Conservation (phyloP, 2,329 filamentous ascomycete genomes). For the Alternaria triticimaculans region DNA sequence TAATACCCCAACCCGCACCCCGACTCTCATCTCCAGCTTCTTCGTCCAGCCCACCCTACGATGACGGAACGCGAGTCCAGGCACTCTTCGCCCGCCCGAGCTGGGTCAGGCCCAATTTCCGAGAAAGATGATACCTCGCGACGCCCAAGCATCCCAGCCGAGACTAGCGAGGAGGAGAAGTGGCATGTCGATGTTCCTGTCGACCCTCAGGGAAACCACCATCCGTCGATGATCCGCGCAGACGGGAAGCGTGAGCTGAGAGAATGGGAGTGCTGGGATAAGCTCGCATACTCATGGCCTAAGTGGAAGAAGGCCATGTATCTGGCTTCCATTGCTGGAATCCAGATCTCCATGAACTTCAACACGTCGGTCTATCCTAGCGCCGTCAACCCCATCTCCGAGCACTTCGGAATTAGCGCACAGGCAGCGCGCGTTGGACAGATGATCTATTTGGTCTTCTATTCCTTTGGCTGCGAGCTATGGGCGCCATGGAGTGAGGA, state of each 20-base stretch:
- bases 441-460: constrained; percentile 70
- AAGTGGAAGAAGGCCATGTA: constrained; percentile 60
- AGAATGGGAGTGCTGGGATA: constrained; percentile 56
- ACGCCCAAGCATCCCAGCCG: constrained; percentile 5
- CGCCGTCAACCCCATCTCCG: constrained; percentile 57
- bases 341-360: constrained; percentile 64
- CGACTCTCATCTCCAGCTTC: constrained; percentile 12
- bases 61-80: constrained; percentile 17
- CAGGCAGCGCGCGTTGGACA: constrained; percentile 32
- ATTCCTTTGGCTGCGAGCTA: constrained; percentile 84
- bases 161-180: constrained; percentile 21
- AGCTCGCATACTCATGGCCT: constrained; percentile 56
- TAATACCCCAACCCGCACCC: constrained; percentile 5
- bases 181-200: constrained; percentile 10
- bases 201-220: constrained; percentile 12
- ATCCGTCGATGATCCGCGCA: constrained; percentile 13
- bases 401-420: constrained; percentile 62
- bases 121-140: constrained; percentile 6
- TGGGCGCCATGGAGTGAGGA: constrained; percentile 85
- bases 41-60: background rate
- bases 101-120: constrained; percentile 1
- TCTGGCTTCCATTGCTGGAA: constrained; percentile 58
- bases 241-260: constrained; percentile 30
- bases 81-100: constrained; percentile 9
- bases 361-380: constrained; percentile 63